These are phyloP conservation scores for Trypanosomatidae sp. DNA, from an alignment of 208 protist species.

Conservation along the genomic window DNA sequence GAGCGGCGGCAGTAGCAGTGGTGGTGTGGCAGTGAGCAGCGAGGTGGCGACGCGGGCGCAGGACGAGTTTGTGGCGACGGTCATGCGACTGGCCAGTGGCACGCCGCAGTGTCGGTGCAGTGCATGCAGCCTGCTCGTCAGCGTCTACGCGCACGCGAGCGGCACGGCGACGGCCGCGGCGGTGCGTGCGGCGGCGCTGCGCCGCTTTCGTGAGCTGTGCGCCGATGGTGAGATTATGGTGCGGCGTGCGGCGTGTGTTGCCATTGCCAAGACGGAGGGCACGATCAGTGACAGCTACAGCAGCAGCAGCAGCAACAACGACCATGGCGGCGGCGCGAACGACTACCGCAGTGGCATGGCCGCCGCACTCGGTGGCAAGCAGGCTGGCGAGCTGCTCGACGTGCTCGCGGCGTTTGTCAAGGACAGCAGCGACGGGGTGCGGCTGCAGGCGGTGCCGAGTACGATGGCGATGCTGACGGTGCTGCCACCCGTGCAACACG, in stretches of 20 bases:
- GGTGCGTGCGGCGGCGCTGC: conserved; percentile 45
- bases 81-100: conserved; percentile 78
- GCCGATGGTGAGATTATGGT: conserved; percentile 97
- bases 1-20: conserved; percentile 3
- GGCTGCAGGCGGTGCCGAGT: conserved; percentile 91
- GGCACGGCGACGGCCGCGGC: conserved; percentile 4
- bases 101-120: conserved; percentile 94
- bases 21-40: conserved; percentile 1
- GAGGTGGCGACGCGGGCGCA: conserved; percentile 29
- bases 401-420: conserved; percentile 81
- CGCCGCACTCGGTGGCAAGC: conserved; percentile 9
- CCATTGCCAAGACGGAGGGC: conserved; percentile 86
- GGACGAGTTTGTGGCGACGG: conserved; percentile 71
- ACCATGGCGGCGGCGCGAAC: too few relatives aligned
- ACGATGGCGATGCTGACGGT: conserved; percentile 78
- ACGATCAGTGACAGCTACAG: too few relatives aligned
- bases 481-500: conserved; percentile 69
- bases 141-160: conserved; percentile 67
- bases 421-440: conserved; percentile 95
- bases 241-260: conserved; percentile 86
- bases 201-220: conserved; percentile 77
- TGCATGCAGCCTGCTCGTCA: conserved; percentile 88
- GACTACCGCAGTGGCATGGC: too few relatives aligned
- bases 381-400: conserved; percentile 80
- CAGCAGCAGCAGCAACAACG: too few relatives aligned